phyloP scores from a whole-genome alignment of 2,329 filamentous ascomycete genomes.

The Fusarium chlamydosporum region DNA sequence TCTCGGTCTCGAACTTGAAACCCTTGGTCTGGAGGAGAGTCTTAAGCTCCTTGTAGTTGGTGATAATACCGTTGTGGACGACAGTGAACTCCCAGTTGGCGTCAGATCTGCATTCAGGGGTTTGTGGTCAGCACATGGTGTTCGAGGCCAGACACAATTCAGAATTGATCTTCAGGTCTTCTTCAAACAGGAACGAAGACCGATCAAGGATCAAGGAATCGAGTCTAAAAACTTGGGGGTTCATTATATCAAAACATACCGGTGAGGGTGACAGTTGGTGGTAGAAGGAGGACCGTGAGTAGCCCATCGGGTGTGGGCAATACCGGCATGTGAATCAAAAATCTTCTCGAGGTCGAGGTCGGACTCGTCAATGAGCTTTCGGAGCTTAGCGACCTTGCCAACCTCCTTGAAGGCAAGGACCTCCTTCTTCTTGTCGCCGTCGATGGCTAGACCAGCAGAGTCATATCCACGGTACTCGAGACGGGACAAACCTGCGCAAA shows the following conservation, averaged over 20 bases:
- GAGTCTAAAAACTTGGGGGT: not conserved
- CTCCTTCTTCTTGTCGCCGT: constrained; percentile 99
- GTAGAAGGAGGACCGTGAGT: constrained; percentile 96
- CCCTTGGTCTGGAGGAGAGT: constrained; percentile 93
- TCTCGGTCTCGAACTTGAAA: constrained; percentile 99
- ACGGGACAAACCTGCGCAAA: constrained; percentile 81
- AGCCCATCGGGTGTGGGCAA: constrained; percentile 99
- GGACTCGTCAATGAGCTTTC: constrained; percentile 87
- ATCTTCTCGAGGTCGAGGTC: constrained; percentile 90
- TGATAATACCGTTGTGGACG: constrained; percentile 99
- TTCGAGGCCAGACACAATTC: constrained; percentile 13
- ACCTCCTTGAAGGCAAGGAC: constrained; percentile 99
- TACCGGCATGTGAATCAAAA: constrained; percentile 98
- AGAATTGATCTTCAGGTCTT: constrained; percentile 19
- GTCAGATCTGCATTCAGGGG: constrained; percentile 77
- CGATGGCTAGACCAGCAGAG: constrained; percentile 93
- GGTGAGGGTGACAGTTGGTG: constrained; percentile 97
- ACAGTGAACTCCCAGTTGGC: constrained; percentile 95
- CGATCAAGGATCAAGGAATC: constrained; percentile 5
- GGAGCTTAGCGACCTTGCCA: constrained; percentile 97
- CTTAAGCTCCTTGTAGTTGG: constrained; percentile 99
- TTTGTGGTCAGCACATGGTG: constrained; percentile 43
- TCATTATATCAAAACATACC: constrained; percentile 68
- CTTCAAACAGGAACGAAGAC: constrained; percentile 3
- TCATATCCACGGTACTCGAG: constrained; percentile 99